Conservation (phyloP, 169 alveolate species). For the Pseudocohnilembus persalinus region DNA sequence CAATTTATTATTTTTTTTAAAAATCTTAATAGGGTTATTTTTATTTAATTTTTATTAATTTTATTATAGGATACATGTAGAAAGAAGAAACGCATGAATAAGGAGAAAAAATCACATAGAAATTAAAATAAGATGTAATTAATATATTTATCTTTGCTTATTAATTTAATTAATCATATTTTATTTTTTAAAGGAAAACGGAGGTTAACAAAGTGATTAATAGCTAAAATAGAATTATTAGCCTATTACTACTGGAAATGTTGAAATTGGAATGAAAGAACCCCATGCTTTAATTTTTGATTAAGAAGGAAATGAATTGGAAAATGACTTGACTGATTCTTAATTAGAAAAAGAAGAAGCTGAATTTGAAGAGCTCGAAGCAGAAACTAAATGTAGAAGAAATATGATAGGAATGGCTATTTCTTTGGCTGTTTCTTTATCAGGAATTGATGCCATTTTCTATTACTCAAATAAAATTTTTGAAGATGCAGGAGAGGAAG, state of each 20-base stretch:
- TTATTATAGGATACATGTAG: not conserved
- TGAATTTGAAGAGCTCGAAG: not conserved
- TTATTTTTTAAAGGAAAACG: too few species aligned
- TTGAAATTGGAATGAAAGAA: too few species aligned
- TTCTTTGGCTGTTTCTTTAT: not conserved
- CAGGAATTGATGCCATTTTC: slow-evolving; percentile 28
- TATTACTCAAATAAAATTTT: slow-evolving; percentile 18
- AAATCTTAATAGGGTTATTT: not conserved
- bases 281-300: too few species aligned
- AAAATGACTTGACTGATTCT: not conserved
- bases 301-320: too few species aligned
- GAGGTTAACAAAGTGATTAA: too few species aligned
- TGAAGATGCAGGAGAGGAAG: not conserved
- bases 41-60: too few species aligned
- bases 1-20: not conserved
- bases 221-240: too few species aligned
- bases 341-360: not conserved
- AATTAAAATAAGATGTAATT: not conserved
- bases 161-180: too few species aligned
- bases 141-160: too few species aligned
- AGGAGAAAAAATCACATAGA: not conserved
- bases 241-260: too few species aligned
- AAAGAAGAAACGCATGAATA: not conserved
- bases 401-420: slow-evolving; percentile 1
- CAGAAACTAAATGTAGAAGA: not conserved